Conservation (phyloP, 2,329 filamentous ascomycete genomes). For the Monascus ruber region DNA sequence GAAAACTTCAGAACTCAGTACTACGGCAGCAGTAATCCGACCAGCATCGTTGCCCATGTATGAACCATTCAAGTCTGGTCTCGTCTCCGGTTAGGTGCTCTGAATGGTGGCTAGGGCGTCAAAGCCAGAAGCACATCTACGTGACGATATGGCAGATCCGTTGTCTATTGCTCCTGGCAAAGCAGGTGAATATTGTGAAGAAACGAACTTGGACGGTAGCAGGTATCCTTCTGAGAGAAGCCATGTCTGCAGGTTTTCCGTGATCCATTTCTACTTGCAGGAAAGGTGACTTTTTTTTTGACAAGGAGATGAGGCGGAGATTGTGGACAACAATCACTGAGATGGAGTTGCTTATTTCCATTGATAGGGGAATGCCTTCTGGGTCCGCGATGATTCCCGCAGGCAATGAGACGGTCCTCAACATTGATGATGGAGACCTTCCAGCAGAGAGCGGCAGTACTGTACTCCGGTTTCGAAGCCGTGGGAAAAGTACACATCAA, state of each 20-base stretch:
- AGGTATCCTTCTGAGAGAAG: slow-evolving; percentile 37
- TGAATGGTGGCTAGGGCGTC: slow-evolving; percentile 6
- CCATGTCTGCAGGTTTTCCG: slow-evolving; percentile 41
- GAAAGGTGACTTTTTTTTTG: slow-evolving; percentile 30
- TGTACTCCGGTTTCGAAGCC: slow-evolving; percentile 8
- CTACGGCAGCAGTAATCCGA: slow-evolving; percentile 13
- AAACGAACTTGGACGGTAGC: slow-evolving; percentile 41
- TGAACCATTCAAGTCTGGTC: background rate
- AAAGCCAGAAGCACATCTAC: slow-evolving; percentile 41
- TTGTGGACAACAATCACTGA: slow-evolving; percentile 43
- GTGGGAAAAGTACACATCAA: slow-evolving; percentile 11
- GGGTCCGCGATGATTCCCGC: slow-evolving; percentile 7
- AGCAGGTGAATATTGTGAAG: slow-evolving; percentile 37
- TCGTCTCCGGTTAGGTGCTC: slow-evolving; percentile 1
- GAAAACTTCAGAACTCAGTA: slow-evolving; percentile 13
- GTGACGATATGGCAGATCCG: slow-evolving; percentile 39
- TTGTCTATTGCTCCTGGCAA: slow-evolving; percentile 37
- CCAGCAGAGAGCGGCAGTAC: slow-evolving; percentile 5
- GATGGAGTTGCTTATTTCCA: slow-evolving; percentile 40
- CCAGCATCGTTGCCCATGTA: slow-evolving; percentile 11
- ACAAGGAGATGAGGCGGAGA: slow-evolving; percentile 39
- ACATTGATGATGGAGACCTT: slow-evolving; percentile 18
- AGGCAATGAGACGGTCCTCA: slow-evolving; percentile 8
- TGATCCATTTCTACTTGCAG: slow-evolving; percentile 29
- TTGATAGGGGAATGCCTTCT: slow-evolving; percentile 40